Conservation (phyloP, 2,329 filamentous ascomycete genomes). For the Passalora sequoiae region DNA sequence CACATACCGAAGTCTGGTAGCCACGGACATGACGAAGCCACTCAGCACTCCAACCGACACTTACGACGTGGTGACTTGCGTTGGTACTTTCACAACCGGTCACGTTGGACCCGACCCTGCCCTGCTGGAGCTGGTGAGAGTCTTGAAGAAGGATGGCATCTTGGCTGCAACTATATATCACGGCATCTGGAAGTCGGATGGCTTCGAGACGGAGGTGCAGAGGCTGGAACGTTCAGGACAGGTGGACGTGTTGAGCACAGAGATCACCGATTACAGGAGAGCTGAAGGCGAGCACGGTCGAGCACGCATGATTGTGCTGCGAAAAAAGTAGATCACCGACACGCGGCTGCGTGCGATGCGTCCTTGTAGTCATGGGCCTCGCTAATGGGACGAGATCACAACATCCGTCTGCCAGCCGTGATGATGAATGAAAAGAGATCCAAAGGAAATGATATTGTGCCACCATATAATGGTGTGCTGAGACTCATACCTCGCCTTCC, state of each 20-base stretch:
- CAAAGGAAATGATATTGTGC: too few species aligned
- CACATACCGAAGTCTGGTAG: constrained; percentile 44
- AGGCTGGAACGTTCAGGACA: constrained; percentile 32
- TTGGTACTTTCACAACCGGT: constrained; percentile 52
- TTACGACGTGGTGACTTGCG: constrained; percentile 51
- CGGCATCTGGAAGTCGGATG: constrained; percentile 46
- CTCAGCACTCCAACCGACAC: constrained; percentile 38
- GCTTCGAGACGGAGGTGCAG: constrained; percentile 45
- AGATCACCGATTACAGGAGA: constrained; percentile 31
- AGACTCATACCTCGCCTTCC: too few species aligned
- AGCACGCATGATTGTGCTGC: constrained; percentile 25
- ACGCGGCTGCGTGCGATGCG: background rate
- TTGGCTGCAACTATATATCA: constrained; percentile 50
- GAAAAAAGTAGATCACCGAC: constrained; percentile 17
- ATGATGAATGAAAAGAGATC: too few species aligned
- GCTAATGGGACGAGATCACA: constrained; percentile 1
- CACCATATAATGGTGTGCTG: too few species aligned
- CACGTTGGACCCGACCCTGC: constrained; percentile 50
- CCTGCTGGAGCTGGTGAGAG: constrained; percentile 39
- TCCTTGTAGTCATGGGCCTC: background rate
- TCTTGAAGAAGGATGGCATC: constrained; percentile 45
- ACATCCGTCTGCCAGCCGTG: background rate
- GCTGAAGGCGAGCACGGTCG: constrained; percentile 16
- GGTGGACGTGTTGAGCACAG: constrained; percentile 35
- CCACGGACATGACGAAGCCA: constrained; percentile 45